Evolutionary conservation across 2,329 filamentous ascomycete genomes (phyloP), one percentile per base, ranked within the genome.

Genomic region (Blastomyces percursus): DNA sequence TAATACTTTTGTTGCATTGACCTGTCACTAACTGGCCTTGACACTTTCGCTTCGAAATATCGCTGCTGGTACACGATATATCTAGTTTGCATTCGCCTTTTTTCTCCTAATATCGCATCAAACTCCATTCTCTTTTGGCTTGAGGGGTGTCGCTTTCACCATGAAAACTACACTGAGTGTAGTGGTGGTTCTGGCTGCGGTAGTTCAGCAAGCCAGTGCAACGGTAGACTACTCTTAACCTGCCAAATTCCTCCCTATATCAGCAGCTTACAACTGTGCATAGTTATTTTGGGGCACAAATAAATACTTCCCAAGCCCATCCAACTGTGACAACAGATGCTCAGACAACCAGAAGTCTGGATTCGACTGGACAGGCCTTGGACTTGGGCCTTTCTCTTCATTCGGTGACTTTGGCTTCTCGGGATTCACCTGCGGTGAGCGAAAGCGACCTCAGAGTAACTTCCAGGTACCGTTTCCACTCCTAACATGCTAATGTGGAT

Each of bases 301-400:
- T 62, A 70, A 75, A 57, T 74, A 80, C 64, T 95, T 86, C 81
- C 79, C 80, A 58, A 87, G 81, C 74, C 90, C 91, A 14, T 77
- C 78, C 64, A 91, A 89, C 81, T 85, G 82, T 71, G 79, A 90
- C 79, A 94, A 94, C 79, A 77, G 87, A 70, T 96, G 93, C 77
- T 85, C 82, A 63, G 73, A 82, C n/a, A 75, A 85, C 67, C 89
- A 95, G 78, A 76, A 82, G 66, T 67, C 71, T 27, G 91, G 91
- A 59, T 94, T 89, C 75, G 78, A 87, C 79, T 96, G 88, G 84
- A 75, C 76, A 32, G 82, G 83, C 66, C 81, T 96, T 30, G 69
- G 73, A 66, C 67, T 77, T 44, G 90, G 89, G 54, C 69, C 73
- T 19, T 86, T 96, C 76, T 76, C 74, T 66, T 77, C 73, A 68